phyloP scores from a whole-genome alignment of 1,284 basidiomycete species.

The Cutaneotrichosporon sp. region DNA sequence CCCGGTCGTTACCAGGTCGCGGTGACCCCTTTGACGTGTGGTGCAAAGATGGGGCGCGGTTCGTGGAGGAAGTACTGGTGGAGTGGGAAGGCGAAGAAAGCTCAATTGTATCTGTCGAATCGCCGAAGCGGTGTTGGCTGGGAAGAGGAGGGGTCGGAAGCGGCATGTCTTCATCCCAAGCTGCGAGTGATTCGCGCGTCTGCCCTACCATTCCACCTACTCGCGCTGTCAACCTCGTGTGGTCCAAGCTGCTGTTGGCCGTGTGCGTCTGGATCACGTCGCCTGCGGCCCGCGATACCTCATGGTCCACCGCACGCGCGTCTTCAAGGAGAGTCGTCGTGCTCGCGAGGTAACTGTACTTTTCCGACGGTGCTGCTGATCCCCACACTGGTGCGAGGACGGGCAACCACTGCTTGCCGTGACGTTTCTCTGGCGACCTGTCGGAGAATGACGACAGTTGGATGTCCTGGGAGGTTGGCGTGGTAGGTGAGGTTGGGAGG shows the following conservation, averaged over 20 bases:
- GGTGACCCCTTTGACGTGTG: background rate
- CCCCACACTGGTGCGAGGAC: slow-evolving; percentile 8
- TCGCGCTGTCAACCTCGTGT: background rate
- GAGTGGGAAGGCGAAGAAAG: background rate
- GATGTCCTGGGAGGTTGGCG: background rate
- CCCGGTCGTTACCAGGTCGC: background rate
- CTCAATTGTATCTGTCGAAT: background rate
- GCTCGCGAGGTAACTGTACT: background rate
- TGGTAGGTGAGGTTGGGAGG: background rate
- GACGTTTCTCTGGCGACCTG: background rate
- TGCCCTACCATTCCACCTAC: background rate
- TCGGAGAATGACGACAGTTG: background rate
- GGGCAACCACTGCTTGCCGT: slow-evolving; percentile 5
- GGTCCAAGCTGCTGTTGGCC: background rate
- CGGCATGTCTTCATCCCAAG: slow-evolving; percentile 20
- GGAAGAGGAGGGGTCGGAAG: background rate
- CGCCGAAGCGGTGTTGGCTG: background rate
- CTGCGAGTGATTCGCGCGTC: slow-evolving; percentile 9
- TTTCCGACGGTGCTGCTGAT: background rate
- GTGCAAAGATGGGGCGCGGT: background rate
- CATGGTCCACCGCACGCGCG: background rate
- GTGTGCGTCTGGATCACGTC: background rate
- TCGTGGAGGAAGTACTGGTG: background rate
- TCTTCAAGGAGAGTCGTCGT: background rate
- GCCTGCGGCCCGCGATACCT: background rate